A percentile compares a stretch with the other conserved stretches of the same genome.
These are phyloP conservation scores for Phytophthora pinifolia DNA, from an alignment of 352 stramenopile species.

Conservation along the genomic window DNA sequence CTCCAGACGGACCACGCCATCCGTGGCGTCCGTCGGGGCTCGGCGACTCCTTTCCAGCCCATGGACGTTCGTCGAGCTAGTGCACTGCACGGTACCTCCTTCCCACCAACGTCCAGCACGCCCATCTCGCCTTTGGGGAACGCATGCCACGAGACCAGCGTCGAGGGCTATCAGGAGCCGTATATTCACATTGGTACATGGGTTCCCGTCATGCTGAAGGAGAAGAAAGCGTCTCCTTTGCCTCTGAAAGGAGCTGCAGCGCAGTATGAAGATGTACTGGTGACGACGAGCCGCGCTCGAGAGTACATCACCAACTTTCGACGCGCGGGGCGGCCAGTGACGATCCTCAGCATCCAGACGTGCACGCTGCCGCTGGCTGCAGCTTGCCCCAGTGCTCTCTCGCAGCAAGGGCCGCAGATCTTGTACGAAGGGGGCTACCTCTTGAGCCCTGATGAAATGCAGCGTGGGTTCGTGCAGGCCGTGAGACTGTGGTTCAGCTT, in stretches of 20 bases:
- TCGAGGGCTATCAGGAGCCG: constrained; percentile 49
- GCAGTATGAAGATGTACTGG: constrained; percentile 69
- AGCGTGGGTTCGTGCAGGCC: constrained; percentile 63
- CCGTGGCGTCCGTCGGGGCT: constrained; percentile 38
- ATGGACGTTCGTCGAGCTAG: constrained; percentile 32
- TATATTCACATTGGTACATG: constrained; percentile 82
- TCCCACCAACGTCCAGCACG: neutral
- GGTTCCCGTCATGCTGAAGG: constrained; percentile 60
- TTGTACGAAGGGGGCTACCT: constrained; percentile 70
- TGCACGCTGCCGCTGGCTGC: constrained; percentile 58
- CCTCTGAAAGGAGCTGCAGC: constrained; percentile 23
- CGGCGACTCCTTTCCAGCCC: constrained; percentile 17
- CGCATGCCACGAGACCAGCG: constrained; percentile 8
- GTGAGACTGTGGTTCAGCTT: constrained; percentile 84
- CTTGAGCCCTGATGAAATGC: constrained; percentile 45
- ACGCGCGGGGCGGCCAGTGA: constrained; percentile 51
- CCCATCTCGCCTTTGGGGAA: constrained; percentile 40
- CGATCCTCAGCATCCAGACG: constrained; percentile 71
- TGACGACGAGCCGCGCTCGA: constrained; percentile 60
- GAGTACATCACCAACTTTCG: constrained; percentile 74
- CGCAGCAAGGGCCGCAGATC: constrained; percentile 49
- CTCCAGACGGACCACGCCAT: constrained; percentile 64
- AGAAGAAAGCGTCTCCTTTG: constrained; percentile 31
- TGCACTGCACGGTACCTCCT: constrained; percentile 5
- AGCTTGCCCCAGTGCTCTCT: constrained; percentile 65